Conservation (phyloP, 2,329 filamentous ascomycete genomes). For the Rhynchosporium secalis region DNA sequence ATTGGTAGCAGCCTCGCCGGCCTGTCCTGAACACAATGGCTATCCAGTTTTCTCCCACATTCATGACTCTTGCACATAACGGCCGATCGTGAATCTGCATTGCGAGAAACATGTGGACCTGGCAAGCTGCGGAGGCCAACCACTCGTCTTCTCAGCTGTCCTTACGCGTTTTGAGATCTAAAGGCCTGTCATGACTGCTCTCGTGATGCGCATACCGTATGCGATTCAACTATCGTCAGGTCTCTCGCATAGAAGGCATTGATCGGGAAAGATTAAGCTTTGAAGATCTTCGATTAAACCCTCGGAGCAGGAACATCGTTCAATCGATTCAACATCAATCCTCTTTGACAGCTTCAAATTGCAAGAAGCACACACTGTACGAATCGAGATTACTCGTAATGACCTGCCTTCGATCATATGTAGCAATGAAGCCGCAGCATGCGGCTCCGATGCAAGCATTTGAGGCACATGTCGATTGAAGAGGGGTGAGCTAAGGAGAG, state of each 20-base stretch:
- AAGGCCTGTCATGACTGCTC: not conserved
- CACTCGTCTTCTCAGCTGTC: not conserved
- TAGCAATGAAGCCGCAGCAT: not conserved
- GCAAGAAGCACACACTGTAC: not conserved
- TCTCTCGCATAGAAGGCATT: slow-evolving; percentile 4
- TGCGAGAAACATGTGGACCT: no score
- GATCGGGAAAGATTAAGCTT: slow-evolving; percentile 5
- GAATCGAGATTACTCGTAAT: not conserved
- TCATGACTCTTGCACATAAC: no score
- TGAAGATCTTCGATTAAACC: slow-evolving; percentile 1
- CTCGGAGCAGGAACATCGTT: not conserved
- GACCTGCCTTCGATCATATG: not conserved
- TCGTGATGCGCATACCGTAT: not conserved
- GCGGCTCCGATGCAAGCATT: not conserved
- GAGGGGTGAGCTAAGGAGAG: not conserved
- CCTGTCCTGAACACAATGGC: no score
- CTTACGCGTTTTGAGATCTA: no score
- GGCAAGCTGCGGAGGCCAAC: not conserved
- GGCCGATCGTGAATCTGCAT: no score
- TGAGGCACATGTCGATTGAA: not conserved
- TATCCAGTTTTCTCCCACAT: not conserved
- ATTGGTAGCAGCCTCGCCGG: not conserved
- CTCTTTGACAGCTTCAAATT: not conserved
- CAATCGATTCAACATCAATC: not conserved
- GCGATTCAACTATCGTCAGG: not conserved